A percentile compares a stretch with the other conserved stretches of the same genome.
Evolutionary conservation across 2,329 filamentous ascomycete species (phyloP).

Genomic region (Colletotrichum endophyticum): DNA sequence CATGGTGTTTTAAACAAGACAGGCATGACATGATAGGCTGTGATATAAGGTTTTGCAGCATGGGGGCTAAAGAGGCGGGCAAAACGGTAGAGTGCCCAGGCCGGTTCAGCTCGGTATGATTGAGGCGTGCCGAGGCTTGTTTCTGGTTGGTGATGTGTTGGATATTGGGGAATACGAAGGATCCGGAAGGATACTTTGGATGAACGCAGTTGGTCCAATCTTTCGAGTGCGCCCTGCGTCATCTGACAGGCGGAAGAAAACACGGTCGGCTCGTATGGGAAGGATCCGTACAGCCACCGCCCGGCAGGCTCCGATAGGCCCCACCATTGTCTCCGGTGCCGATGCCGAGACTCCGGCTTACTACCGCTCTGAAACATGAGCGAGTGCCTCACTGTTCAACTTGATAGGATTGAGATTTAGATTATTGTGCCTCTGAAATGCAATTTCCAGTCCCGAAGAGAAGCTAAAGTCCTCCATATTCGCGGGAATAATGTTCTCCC

Average conservation of each 20-base stretch:
- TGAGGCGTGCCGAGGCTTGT: background rate
- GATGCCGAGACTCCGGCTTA: background rate
- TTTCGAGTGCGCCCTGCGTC: background rate
- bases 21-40: background rate
- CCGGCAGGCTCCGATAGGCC: background rate
- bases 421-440: rapidly evolving
- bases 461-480: rapidly evolving
- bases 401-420: background rate
- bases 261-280: background rate
- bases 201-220: background rate
- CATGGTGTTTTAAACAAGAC: background rate
- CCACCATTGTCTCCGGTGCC: background rate
- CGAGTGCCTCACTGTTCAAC: rapidly evolving
- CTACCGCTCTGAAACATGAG: background rate
- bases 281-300: background rate
- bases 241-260: background rate
- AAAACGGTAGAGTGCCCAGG: background rate
- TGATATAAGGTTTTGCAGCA: background rate
- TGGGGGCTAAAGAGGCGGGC: background rate
- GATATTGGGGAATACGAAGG: background rate
- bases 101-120: background rate
- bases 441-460: background rate
- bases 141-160: background rate
- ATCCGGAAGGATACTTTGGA: background rate
- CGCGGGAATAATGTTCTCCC: background rate